Evolutionary conservation across 257 asterid species (phyloP), one percentile per base, ranked within the genome.

Genomic region (Galeopsis tetrahit): DNA sequence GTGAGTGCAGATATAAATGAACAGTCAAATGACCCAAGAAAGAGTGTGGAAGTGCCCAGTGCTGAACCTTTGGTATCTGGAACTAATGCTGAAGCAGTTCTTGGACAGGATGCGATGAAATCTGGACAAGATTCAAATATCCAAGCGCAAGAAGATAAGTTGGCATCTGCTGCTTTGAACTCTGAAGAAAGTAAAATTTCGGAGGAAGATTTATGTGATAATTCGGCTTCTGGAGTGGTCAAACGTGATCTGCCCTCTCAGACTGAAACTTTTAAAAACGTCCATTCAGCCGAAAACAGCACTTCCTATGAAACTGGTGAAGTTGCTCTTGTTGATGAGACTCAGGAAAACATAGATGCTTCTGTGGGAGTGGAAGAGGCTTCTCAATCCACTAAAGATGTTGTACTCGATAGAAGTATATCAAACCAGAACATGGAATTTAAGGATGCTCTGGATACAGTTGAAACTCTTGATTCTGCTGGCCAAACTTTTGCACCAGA

Each of bases 1-100:
- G 11, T 66, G 32, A 59, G 46, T 68, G 77, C 87, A 88, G 93
- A 74, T 64, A 63, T 2, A 68, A 66, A 58, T 44, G 75, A 75
- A 57, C 75, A 74, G 68, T 58, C 66, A 28, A 43, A 71, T 79
- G 82, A 73, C 59, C 70, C 78, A 7, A 72, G 49, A 21, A 68
- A 5, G 34, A 49, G 75, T 35, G 79, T 71, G 14, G 72, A 78
- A 71, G 68, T 56, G 0, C 38, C 52, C 58, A 52, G 72, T 35
- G 70, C 63, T 35, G 81, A 69, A 48, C 73, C 74, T 69, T 56
- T 48, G 55, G 77, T 60, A 17, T 74, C 44, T 64, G 77, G 76
- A 63, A 76, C 5, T 8, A 68, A 55, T 6, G 49, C 60, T 13
- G 73, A 77, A 77, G 77, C 71, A 60, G 66, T 73, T 74, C 57